Percentiles rank a stretch among this genome's conserved stretches.
Conservation (phyloP, 2,329 filamentous ascomycete genomes). For the Talaromyces sp. region DNA sequence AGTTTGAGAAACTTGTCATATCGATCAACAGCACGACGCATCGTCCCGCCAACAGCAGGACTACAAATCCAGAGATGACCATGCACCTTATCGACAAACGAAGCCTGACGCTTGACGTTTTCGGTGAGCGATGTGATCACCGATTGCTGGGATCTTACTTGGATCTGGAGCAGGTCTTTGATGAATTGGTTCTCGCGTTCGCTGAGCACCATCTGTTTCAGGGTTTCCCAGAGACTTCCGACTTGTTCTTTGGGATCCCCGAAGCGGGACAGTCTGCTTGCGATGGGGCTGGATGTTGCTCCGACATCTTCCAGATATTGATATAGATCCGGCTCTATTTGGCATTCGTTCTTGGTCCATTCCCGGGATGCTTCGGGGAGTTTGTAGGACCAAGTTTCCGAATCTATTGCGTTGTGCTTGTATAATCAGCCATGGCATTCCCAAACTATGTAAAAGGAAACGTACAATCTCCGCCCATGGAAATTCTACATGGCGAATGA, state of each 20-base stretch:
- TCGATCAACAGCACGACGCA: slow-evolving; percentile 37
- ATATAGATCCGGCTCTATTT: slow-evolving; percentile 21
- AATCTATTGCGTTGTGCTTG: slow-evolving; percentile 7
- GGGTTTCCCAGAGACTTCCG: slow-evolving; percentile 6
- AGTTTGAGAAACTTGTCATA: slow-evolving; percentile 44
- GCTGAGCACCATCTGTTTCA: not conserved
- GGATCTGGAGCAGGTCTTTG: not conserved
- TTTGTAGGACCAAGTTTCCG: slow-evolving; percentile 14
- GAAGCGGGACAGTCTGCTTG: not conserved
- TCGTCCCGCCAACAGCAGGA: slow-evolving; percentile 35
- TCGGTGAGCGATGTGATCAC: slow-evolving; percentile 25
- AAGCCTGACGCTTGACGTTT: slow-evolving; percentile 39
- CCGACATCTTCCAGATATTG: slow-evolving; percentile 6
- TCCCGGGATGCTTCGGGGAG: not conserved
- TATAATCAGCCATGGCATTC: not conserved
- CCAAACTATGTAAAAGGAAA: not conserved
- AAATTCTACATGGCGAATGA: slow-evolving; percentile 14
- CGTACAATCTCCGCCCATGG: slow-evolving; percentile 23
- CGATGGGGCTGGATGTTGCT: not conserved
- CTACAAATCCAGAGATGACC: slow-evolving; percentile 42
- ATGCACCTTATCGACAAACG: slow-evolving; percentile 46
- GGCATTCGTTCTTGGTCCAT: slow-evolving; percentile 13
- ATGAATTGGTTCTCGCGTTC: slow-evolving; percentile 1
- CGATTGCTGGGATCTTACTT: not conserved
- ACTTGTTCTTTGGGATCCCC: slow-evolving; percentile 12